Evolutionary conservation across 2,329 filamentous ascomycete genomes (phyloP).

Genomic region (Curvularia spicifera): DNA sequence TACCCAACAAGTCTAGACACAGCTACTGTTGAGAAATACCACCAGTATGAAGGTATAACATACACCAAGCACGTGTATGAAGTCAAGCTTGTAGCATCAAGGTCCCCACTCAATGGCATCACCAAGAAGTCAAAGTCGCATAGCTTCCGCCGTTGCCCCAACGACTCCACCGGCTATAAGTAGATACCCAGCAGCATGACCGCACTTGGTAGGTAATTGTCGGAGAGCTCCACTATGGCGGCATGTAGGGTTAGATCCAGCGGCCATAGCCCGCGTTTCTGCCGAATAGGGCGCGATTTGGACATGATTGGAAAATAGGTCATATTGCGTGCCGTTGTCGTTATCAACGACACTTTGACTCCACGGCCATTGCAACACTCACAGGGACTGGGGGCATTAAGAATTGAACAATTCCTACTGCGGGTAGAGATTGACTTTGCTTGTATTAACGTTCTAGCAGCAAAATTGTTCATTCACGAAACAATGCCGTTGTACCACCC

Average conservation of each 20-base stretch:
- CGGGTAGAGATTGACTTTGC: not conserved
- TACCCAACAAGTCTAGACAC: not conserved
- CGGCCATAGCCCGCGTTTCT: constrained; percentile 3
- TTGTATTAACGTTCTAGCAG: not conserved
- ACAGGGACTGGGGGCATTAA: not conserved
- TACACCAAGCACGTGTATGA: not conserved
- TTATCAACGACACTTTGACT: not conserved
- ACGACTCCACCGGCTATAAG: constrained; percentile 3
- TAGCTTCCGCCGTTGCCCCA: constrained; percentile 1
- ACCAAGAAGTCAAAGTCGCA: not conserved
- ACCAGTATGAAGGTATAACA: not conserved
- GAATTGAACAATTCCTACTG: not conserved
- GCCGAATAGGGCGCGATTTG: constrained; percentile 22
- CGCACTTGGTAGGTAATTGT: constrained; percentile 9
- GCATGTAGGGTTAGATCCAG: constrained; percentile 16
- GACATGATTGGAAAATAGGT: constrained; percentile 14
- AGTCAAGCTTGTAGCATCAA: not conserved
- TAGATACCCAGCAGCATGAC: constrained; percentile 1
- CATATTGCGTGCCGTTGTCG: not conserved
- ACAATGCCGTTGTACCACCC: constrained; percentile 52
- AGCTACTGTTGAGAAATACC: not conserved
- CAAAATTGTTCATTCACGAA: not conserved
- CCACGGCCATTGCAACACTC: not conserved
- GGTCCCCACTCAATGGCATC: not conserved
- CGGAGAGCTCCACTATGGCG: constrained; percentile 14